Conservation (phyloP, 169 alveolate species). For the Plasmodium berghei region DNA sequence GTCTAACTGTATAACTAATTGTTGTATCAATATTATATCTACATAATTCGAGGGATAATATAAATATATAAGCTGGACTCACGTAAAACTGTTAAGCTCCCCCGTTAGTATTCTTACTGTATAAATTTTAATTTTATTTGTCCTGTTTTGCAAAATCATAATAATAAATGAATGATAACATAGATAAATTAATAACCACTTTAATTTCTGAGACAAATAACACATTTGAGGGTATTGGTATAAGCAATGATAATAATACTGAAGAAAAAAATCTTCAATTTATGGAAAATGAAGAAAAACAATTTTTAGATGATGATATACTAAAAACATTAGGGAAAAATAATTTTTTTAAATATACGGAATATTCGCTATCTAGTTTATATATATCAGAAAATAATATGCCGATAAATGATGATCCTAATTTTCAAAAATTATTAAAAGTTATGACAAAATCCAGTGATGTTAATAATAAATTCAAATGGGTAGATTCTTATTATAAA, state of each 20-base stretch:
- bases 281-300: background rate
- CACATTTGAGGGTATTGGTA: background rate
- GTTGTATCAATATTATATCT: no score
- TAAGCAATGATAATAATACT: background rate
- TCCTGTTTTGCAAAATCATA: background rate
- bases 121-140: no score
- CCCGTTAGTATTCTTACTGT: no score
- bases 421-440: conserved; percentile 53
- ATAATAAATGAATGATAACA: conserved; percentile 7
- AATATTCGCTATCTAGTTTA: conserved; percentile 73
- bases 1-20: no score
- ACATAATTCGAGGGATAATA: no score
- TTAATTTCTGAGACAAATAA: conserved; percentile 4
- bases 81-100: no score
- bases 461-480: conserved; percentile 58
- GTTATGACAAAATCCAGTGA: conserved; percentile 63
- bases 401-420: conserved; percentile 39
- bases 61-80: no score
- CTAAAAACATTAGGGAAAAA: conserved; percentile 25
- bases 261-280: background rate
- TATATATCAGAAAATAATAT: conserved; percentile 46
- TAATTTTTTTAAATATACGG: conserved; percentile 53
- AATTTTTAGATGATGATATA: conserved; percentile 11
- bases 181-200: conserved; percentile 34
- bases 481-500: conserved; percentile 71